These are phyloP conservation scores for Diaporthe velutina DNA, from an alignment of 2,329 filamentous ascomycete species.

Conservation along the genomic window DNA sequence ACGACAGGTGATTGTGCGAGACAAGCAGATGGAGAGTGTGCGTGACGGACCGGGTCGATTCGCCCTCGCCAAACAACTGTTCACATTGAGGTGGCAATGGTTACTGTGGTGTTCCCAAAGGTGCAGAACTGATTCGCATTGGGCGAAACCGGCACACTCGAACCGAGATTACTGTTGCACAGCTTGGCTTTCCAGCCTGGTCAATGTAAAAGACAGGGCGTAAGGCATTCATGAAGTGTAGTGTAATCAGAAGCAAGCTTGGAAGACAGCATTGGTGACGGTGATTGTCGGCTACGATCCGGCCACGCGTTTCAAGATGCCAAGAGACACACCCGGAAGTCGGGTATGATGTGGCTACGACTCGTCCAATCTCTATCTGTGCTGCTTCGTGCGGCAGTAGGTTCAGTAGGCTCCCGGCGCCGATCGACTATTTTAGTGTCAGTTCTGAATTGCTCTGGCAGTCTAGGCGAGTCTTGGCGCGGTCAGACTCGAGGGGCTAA, in stretches of 20 bases:
- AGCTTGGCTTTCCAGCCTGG: background rate
- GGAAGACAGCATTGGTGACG: background rate
- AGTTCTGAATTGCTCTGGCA: background rate
- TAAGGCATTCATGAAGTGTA: background rate
- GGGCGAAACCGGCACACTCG: background rate
- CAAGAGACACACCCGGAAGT: background rate
- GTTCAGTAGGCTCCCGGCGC: background rate
- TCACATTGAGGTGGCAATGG: background rate
- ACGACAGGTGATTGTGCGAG: background rate
- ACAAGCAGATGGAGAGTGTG: background rate
- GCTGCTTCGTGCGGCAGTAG: background rate
- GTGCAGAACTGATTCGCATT: background rate
- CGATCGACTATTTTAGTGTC: slow-evolving; percentile 4
- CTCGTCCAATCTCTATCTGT: background rate
- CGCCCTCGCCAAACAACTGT: background rate
- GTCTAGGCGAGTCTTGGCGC: slow-evolving; percentile 13
- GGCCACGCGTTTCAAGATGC: background rate
- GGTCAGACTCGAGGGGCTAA: background rate
- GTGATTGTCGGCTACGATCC: background rate
- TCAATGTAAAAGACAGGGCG: background rate
- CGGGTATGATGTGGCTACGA: background rate
- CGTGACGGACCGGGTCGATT: background rate
- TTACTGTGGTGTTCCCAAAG: background rate
- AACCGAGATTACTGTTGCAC: background rate
- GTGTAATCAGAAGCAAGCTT: background rate